Conservation (phyloP, 2,329 filamentous ascomycete species). For the Tolypocladium tropicale region DNA sequence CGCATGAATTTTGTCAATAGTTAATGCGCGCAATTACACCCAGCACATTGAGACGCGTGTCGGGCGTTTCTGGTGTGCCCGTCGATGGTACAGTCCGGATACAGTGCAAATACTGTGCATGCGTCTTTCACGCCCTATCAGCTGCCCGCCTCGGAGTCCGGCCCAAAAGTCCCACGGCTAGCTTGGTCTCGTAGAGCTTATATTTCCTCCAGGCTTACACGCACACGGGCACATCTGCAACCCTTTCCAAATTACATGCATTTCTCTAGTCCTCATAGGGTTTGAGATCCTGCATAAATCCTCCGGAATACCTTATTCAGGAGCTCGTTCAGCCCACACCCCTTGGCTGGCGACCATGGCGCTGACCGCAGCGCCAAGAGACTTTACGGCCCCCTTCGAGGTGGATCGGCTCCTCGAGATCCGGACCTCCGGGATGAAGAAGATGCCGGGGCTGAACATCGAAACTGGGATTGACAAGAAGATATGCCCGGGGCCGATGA, state of each 20-base stretch:
- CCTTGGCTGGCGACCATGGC: not conserved
- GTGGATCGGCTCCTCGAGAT: slow-evolving; percentile 44
- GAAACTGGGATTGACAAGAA: slow-evolving; percentile 48
- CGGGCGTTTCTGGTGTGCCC: not conserved
- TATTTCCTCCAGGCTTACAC: not conserved
- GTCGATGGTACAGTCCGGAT: not conserved
- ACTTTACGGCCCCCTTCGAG: slow-evolving; percentile 31
- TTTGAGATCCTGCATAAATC: too few relatives aligned
- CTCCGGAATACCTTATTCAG: not conserved
- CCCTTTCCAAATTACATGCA: not conserved
- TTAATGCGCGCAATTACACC: not conserved
- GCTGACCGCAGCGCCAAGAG: slow-evolving; percentile 2
- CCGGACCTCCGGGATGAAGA: slow-evolving; percentile 45
- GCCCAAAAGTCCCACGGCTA: not conserved
- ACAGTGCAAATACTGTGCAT: not conserved
- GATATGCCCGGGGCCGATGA: slow-evolving; percentile 29
- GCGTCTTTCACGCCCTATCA: not conserved
- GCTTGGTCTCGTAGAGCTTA: not conserved
- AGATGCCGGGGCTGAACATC: slow-evolving; percentile 38
- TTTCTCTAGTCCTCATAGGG: too few relatives aligned
- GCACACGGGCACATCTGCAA: not conserved
- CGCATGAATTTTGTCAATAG: not conserved
- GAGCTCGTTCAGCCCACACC: not conserved
- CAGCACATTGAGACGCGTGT: not conserved
- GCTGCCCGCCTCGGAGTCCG: not conserved